Conservation (phyloP, 306 rosid species). For the Dalbergia cochinchinensis region DNA sequence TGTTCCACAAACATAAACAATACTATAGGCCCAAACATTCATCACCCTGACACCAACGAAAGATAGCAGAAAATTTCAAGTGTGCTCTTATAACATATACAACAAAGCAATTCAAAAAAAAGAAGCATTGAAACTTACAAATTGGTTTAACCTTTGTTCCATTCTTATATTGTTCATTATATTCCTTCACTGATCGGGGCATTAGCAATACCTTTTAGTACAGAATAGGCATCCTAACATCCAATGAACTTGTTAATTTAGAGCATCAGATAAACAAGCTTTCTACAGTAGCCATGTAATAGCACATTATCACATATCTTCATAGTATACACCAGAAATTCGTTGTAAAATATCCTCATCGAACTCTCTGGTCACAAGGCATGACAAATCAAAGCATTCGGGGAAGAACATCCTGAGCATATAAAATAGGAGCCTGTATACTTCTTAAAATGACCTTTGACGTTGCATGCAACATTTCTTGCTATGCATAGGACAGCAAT, state of each 20-base stretch:
- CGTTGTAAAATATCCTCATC: conserved; percentile 81
- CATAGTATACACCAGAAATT: conserved; percentile 71
- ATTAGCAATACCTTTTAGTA: conserved; percentile 64
- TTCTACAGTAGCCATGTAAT: neutral
- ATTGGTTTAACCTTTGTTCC: conserved; percentile 67
- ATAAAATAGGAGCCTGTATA: neutral
- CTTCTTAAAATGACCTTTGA: conserved; percentile 87
- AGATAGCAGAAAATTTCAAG: neutral
- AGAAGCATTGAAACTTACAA: conserved; percentile 52
- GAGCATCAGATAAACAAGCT: neutral
- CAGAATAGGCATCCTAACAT: conserved; percentile 60
- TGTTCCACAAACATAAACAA: neutral
- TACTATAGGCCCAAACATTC: too few species aligned
- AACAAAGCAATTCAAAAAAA: neutral
- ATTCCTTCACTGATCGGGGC: conserved; percentile 71
- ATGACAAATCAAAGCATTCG: conserved; percentile 40
- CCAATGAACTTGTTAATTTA: conserved; percentile 42
- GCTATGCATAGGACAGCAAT: conserved; percentile 92
- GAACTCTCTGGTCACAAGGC: conserved; percentile 70
- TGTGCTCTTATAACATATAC: too few species aligned
- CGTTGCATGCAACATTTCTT: conserved; percentile 93
- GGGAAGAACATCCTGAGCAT: too few species aligned
- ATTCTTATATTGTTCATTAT: conserved; percentile 68
- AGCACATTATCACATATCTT: conserved; percentile 56
- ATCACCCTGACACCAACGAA: too few species aligned